Evolutionary conservation across 202 grass and related monocot genomes (phyloP).

Genomic region (Schoenoplectus tabernaemontani): DNA sequence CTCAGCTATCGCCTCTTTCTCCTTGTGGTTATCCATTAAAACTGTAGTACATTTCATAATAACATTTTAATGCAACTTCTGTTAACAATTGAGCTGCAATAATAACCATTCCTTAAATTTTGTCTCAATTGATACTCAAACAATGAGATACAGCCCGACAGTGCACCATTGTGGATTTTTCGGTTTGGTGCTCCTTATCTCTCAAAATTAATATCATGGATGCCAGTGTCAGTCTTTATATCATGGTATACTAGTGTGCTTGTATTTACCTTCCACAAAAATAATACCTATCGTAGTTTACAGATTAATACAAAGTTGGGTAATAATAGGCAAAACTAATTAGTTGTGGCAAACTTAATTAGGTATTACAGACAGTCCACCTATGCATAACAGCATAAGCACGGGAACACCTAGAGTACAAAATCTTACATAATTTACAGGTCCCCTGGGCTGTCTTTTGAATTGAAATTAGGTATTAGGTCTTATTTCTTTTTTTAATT

Average conservation of each 20-base stretch:
- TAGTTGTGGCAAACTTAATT: too few relatives aligned
- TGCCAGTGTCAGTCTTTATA: neutral
- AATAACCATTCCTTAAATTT: too few relatives aligned
- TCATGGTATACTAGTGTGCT: neutral
- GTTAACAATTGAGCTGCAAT: neutral
- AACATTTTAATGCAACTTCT: neutral
- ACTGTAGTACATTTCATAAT: slow-evolving; percentile 38
- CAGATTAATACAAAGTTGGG: neutral
- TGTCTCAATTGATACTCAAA: neutral
- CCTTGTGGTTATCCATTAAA: slow-evolving; percentile 97
- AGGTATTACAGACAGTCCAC: neutral
- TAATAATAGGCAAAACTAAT: neutral
- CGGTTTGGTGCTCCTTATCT: neutral
- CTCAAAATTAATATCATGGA: neutral
- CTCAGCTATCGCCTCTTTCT: slow-evolving; percentile 90
- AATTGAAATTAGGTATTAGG: slow-evolving; percentile 14
- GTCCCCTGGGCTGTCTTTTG: slow-evolving; percentile 4
- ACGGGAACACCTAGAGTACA: neutral
- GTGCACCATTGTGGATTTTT: neutral
- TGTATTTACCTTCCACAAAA: neutral
- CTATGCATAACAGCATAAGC: neutral
- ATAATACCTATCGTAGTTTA: neutral
- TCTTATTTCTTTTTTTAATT: too few relatives aligned
- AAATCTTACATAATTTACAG: neutral
- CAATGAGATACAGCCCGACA: neutral